Evolutionary conservation across 352 stramenopile genomes (phyloP).

Genomic region (Pythium coloratum): DNA sequence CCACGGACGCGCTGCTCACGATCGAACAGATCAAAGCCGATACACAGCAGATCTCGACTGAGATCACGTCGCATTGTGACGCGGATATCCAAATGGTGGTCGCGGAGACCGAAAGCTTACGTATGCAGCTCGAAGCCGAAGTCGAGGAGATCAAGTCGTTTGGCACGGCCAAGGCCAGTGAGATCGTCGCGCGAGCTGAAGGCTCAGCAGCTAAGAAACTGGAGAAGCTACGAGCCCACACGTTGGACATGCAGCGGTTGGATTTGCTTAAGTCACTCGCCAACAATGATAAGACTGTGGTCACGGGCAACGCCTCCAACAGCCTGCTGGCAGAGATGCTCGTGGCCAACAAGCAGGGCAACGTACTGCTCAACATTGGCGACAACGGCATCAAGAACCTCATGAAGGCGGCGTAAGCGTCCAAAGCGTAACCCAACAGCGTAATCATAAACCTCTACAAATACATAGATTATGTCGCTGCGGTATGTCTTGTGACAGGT

Average conservation of each 20-base stretch:
- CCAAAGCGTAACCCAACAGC: not conserved
- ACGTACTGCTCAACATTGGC: slow-evolving; percentile 49
- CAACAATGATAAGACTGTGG: slow-evolving; percentile 43
- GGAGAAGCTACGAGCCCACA: slow-evolving; percentile 38
- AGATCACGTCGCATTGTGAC: slow-evolving; percentile 43
- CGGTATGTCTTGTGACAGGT: slow-evolving; percentile 3
- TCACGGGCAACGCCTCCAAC: slow-evolving; percentile 51
- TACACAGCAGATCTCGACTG: slow-evolving; percentile 41
- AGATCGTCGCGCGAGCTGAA: slow-evolving; percentile 51
- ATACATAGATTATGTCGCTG: slow-evolving; percentile 7
- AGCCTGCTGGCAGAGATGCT: slow-evolving; percentile 57
- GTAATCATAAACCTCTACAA: slow-evolving; percentile 1
- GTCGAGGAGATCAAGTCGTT: slow-evolving; percentile 33
- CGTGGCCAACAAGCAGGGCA: slow-evolving; percentile 53
- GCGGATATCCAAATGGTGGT: slow-evolving; percentile 47
- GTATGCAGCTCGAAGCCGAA: slow-evolving; percentile 39
- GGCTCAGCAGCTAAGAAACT: slow-evolving; percentile 39
- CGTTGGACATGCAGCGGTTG: slow-evolving; percentile 47
- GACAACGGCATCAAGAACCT: slow-evolving; percentile 28
- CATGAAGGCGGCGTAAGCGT: slow-evolving; percentile 22
- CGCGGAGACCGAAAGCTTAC: slow-evolving; percentile 34
- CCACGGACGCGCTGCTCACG: slow-evolving; percentile 39
- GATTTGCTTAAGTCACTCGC: slow-evolving; percentile 43
- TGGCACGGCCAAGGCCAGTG: slow-evolving; percentile 37
- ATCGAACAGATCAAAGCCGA: slow-evolving; percentile 50